These are phyloP conservation scores for Leptographium wingfieldii DNA, from an alignment of 2,329 filamentous ascomycete species.

Conservation along the genomic window DNA sequence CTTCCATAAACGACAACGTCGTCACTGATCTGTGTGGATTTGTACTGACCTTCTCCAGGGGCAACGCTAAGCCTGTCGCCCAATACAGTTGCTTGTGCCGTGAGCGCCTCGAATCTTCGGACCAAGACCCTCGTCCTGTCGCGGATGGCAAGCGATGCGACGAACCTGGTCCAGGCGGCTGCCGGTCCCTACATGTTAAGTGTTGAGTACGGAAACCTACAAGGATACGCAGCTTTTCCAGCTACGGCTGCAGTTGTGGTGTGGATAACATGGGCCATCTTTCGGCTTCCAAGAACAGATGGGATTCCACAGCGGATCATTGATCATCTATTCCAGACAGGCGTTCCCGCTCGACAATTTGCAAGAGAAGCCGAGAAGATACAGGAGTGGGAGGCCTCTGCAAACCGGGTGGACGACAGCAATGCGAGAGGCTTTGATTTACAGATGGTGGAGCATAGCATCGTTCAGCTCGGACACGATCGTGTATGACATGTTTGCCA, in stretches of 20 bases:
- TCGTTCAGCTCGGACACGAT: background rate
- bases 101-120: constrained; percentile 10
- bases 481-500: background rate
- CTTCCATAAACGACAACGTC: no score
- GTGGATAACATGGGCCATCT: constrained; percentile 9
- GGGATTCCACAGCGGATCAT: constrained; percentile 12
- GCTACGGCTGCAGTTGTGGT: constrained; percentile 4
- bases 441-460: background rate
- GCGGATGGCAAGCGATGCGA: constrained; percentile 10
- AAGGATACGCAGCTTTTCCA: constrained; percentile 11
- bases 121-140: constrained; percentile 12
- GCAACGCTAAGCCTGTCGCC: constrained; percentile 10
- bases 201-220: constrained; percentile 10
- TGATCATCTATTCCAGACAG: constrained; percentile 11
- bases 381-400: background rate
- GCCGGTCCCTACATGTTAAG: constrained; percentile 14
- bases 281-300: constrained; percentile 11
- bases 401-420: background rate
- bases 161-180: constrained; percentile 11
- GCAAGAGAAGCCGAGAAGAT: constrained; percentile 1
- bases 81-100: constrained; percentile 12
- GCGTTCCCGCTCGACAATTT: constrained; percentile 6
- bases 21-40: no score
- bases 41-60: background rate
- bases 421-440: background rate